Base-by-base conservation (phyloP, 1,139 yeast genomes). In the Entelexis paramagnoliae region DNA sequence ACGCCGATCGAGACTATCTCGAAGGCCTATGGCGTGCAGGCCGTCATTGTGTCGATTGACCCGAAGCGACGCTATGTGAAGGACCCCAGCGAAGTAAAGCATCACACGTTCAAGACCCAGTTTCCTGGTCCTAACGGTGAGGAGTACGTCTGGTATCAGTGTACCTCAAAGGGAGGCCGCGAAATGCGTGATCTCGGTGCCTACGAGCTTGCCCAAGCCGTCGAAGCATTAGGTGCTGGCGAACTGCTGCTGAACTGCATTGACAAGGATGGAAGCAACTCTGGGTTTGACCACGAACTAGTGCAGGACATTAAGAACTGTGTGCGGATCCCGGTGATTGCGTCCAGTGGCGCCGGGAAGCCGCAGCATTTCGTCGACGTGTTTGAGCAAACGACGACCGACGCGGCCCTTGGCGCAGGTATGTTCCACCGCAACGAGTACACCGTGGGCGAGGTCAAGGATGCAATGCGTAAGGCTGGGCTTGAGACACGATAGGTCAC, bases 371-470 rank as follows among this genome's bases (percentile, higher is more conserved):
- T 91, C 66, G 79, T 78, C 58, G 87, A 89, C 59, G 98, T 87
- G 0, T 91, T 91, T 64, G 74, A 73, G 49, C 74, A 80, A 44
- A 87, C 96, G 29, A 75, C 78, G 3, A 83, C 91, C 2, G 98
- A 91, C 69, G 98, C 98, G 46, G 97, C 98, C 13, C 74, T 91
- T 51, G 98, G 98, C 30, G 98, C 98, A 3, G 98, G 98, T 45
- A 82, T 91, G 80, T 91, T 91, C 72, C 98, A 91, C 72, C 76
- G 97, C 64, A 91, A 84, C 28, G 97, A 89, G 63, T 91, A 82
- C 67, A 81, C 86, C 16, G 97, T 91, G 14, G 75, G 77, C 51
- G 82, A 88, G 50, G 96, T 91, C 42, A 91, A 91, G 68, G 67
- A 75, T 35, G 79, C 74, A 59, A 73, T 89, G 63, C 69, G 72